These are phyloP conservation scores for Brassica juncea DNA, from an alignment of 345 rosid genomes.

Conservation along the genomic window DNA sequence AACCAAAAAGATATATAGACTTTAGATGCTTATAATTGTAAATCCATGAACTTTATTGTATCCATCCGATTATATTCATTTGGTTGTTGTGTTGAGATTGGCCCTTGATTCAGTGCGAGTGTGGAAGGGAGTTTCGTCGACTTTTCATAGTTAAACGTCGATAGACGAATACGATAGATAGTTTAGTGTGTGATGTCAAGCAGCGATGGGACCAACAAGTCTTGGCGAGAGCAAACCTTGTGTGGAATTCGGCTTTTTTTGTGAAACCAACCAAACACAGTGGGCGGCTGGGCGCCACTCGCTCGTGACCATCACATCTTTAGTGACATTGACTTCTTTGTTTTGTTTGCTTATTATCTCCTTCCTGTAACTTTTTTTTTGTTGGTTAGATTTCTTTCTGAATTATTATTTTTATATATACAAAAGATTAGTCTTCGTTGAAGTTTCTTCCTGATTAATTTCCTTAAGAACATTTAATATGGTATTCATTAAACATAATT, in stretches of 20 bases:
- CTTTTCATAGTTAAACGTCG: neutral
- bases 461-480: neutral
- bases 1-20: neutral
- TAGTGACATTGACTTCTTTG: conserved; percentile 31
- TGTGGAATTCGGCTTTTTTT: neutral
- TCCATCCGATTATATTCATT: neutral
- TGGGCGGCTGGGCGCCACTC: conserved; percentile 4
- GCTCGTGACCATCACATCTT: neutral
- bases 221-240: neutral
- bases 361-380: neutral
- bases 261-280: conserved; percentile 17
- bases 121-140: conserved; percentile 1
- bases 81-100: neutral
- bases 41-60: neutral
- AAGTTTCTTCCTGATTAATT: neutral
- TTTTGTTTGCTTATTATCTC: neutral
- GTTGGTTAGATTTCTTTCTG: neutral
- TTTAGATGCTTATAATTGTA: neutral
- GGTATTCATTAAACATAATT: neutral
- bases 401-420: neutral
- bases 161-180: neutral
- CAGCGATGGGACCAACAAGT: conserved; percentile 8
- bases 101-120: conserved; percentile 11
- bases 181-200: conserved; percentile 19
- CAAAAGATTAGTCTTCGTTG: neutral